phyloP scores from a whole-genome alignment of 768 basidiomycete species.

The Candolleomyces efflorescens region DNA sequence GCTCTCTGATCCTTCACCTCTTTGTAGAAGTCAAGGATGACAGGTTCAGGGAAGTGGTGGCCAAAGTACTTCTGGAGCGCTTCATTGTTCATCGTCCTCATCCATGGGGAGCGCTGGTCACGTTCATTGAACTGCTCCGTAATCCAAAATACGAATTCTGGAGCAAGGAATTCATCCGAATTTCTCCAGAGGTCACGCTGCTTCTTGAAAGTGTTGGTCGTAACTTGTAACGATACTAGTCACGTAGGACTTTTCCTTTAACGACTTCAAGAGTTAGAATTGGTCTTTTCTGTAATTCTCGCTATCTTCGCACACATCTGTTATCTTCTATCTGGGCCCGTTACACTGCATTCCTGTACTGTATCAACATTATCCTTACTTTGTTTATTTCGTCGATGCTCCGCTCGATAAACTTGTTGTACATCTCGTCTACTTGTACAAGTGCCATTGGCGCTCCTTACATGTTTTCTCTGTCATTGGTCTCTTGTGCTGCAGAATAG shows the following conservation, averaged over 20 bases:
- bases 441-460: not conserved
- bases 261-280: slow-evolving; percentile 79
- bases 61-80: slow-evolving; percentile 88
- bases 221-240: slow-evolving; percentile 10
- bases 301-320: slow-evolving; percentile 83
- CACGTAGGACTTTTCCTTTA: slow-evolving; percentile 13
- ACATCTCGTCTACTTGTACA: slow-evolving; percentile 24
- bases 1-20: slow-evolving; percentile 81
- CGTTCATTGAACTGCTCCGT: slow-evolving; percentile 90
- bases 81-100: slow-evolving; percentile 94
- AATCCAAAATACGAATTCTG: slow-evolving; percentile 91
- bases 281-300: slow-evolving; percentile 53
- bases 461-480: not conserved
- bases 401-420: slow-evolving; percentile 18
- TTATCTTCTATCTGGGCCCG: slow-evolving; percentile 58
- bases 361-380: slow-evolving; percentile 61
- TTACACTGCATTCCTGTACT: slow-evolving; percentile 75
- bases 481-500: not conserved
- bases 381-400: slow-evolving; percentile 27
- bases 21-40: slow-evolving; percentile 79
- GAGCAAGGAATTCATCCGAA: slow-evolving; percentile 81
- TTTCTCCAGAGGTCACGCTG: slow-evolving; percentile 82
- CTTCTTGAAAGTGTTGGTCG: slow-evolving; percentile 76
- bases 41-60: slow-evolving; percentile 75
- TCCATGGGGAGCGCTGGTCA: slow-evolving; percentile 92